A percentile compares a stretch with the other conserved stretches of the same genome.
phyloP scores from a whole-genome alignment of 208 protist species.

The Wallacemonas sp. region DNA sequence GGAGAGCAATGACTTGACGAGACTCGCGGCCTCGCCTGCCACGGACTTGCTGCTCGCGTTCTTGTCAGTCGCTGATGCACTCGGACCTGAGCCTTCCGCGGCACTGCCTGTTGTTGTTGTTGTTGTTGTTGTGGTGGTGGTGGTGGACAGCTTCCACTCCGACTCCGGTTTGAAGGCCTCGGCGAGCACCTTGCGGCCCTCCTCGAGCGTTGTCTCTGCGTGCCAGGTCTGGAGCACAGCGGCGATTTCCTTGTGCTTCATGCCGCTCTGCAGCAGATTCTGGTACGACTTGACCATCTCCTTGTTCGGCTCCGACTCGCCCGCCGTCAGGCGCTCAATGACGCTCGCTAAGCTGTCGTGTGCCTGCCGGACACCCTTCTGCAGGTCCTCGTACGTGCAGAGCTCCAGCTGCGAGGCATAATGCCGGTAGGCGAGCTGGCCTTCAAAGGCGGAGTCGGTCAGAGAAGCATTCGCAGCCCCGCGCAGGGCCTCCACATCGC shows the following conservation, averaged over 20 bases:
- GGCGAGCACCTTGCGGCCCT: conserved; percentile 3
- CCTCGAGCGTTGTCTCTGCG: conserved; percentile 9
- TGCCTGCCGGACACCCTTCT: conserved; percentile 60
- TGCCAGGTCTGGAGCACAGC: conserved; percentile 13
- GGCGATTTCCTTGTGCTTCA: conserved; percentile 9
- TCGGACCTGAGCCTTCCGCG: background rate
- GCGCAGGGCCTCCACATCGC: background rate
- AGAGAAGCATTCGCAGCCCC: background rate
- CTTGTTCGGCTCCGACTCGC: conserved; percentile 6
- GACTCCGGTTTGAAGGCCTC: conserved; percentile 8
- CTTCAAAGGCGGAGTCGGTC: conserved; percentile 6
- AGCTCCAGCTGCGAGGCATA: conserved; percentile 7
- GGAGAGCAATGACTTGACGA: background rate
- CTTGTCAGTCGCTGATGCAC: background rate
- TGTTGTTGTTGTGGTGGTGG: background rate
- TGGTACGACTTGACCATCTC: conserved; percentile 11
- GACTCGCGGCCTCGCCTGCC: background rate
- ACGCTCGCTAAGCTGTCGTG: conserved; percentile 66
- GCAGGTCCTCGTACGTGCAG: conserved; percentile 61
- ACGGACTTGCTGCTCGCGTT: background rate
- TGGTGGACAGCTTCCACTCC: conserved; percentile 8
- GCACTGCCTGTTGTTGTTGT: too few relatives aligned
- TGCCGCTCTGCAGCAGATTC: conserved; percentile 7
- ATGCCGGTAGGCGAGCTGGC: conserved; percentile 11
- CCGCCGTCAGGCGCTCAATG: conserved; percentile 32